Evolutionary conservation across 495 filamentous ascomycete genomes (phyloP).

Genomic region (Aspergillus baeticus): DNA sequence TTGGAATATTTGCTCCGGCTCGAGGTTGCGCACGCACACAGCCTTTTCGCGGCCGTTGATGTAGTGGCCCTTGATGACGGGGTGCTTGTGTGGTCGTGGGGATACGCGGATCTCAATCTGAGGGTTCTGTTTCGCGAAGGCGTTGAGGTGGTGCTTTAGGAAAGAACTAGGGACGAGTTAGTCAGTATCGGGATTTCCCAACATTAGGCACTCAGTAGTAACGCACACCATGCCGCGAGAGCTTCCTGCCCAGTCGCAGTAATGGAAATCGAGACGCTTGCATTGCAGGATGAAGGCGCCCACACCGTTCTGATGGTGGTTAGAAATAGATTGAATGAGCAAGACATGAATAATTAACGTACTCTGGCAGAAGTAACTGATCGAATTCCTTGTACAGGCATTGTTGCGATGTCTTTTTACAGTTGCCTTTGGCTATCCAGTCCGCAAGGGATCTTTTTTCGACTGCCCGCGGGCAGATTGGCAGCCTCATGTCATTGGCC

Average conservation of each 20-base stretch:
- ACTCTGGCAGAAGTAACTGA: constrained; percentile 40
- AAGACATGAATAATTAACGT: constrained; percentile 10
- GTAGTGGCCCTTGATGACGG: constrained; percentile 81
- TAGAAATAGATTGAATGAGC: background rate
- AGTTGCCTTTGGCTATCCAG: constrained; percentile 4
- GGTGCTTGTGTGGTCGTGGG: constrained; percentile 82
- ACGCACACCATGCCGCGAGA: constrained; percentile 92
- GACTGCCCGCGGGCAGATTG: constrained; percentile 19
- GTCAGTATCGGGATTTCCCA: background rate
- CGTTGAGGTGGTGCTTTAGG: constrained; percentile 69
- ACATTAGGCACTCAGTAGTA: background rate
- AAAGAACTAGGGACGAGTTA: constrained; percentile 58
- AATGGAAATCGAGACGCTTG: constrained; percentile 91
- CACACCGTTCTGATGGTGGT: constrained; percentile 74
- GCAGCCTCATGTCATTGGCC: constrained; percentile 22
- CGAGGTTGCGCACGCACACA: constrained; percentile 84
- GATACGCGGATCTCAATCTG: constrained; percentile 88
- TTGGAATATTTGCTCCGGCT: constrained; percentile 73
- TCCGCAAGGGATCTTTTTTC: constrained; percentile 9
- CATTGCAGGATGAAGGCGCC: constrained; percentile 97
- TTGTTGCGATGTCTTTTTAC: constrained; percentile 38
- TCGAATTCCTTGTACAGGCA: constrained; percentile 66
- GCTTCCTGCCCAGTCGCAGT: constrained; percentile 92
- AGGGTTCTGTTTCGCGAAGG: constrained; percentile 79
- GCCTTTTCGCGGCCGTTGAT: constrained; percentile 86